phyloP scores from a whole-genome alignment of 495 filamentous ascomycete species.

The Pseudevernia furfuracea region DNA sequence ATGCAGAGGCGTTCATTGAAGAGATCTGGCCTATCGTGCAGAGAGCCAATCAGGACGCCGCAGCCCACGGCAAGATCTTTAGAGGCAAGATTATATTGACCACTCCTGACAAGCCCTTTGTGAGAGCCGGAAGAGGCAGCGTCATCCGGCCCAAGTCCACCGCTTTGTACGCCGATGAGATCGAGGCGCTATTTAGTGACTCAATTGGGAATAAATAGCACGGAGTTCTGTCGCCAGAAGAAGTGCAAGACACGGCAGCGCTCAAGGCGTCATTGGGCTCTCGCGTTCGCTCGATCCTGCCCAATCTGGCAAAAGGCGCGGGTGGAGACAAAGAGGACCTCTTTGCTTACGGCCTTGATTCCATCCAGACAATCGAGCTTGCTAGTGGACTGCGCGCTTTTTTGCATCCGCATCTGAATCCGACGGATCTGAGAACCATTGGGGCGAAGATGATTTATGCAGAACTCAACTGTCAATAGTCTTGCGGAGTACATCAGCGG shows the following conservation, averaged over 20 bases:
- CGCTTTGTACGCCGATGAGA: not conserved
- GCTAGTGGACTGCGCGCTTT: not conserved
- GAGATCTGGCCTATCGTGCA: not conserved
- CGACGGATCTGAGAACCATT: not conserved
- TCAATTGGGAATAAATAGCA: not conserved
- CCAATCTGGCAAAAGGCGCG: not conserved
- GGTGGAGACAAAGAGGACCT: not conserved
- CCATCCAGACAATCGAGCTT: not conserved
- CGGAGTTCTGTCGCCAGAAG: not conserved
- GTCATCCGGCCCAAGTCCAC: too few relatives aligned
- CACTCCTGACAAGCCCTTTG: not conserved
- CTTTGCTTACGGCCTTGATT: not conserved
- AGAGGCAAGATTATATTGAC: not conserved
- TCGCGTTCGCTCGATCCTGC: not conserved
- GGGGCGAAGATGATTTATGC: not conserved
- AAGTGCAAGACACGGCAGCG: not conserved
- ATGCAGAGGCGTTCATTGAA: not conserved
- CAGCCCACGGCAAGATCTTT: not conserved
- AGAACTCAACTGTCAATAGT: not conserved
- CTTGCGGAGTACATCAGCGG: not conserved
- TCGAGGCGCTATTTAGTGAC: not conserved
- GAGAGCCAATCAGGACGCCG: not conserved
- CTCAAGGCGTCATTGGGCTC: not conserved
- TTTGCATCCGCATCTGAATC: not conserved
- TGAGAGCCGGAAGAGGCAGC: not conserved